Evolutionary conservation across 257 asterid species (phyloP).

Genomic region (Nicotiana undulata): DNA sequence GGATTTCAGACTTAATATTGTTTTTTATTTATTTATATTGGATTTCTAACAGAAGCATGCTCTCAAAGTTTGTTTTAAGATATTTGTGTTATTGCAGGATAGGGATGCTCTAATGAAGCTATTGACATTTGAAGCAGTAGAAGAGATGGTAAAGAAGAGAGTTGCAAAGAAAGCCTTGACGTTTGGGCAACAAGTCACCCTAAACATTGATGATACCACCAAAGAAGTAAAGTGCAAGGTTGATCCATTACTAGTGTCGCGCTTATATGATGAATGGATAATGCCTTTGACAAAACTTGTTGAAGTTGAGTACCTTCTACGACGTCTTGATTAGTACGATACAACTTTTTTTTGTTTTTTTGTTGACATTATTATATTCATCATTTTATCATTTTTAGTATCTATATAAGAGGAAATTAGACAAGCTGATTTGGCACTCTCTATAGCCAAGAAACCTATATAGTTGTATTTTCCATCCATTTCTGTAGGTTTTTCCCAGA

Average conservation of each 20-base stretch:
- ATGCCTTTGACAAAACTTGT: slow-evolving; percentile 80
- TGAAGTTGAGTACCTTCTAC: slow-evolving; percentile 76
- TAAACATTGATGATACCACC: slow-evolving; percentile 10
- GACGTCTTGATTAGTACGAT: slow-evolving; percentile 38
- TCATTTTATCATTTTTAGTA: too few species aligned
- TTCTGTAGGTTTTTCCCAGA: too few species aligned
- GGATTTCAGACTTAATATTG: too few species aligned
- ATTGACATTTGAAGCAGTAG: slow-evolving; percentile 64
- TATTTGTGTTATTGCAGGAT: slow-evolving; percentile 36
- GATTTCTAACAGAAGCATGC: too few species aligned
- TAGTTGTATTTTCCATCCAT: too few species aligned
- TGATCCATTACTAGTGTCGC: slow-evolving; percentile 45
- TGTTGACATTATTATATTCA: too few species aligned
- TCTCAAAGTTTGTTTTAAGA: background rate
- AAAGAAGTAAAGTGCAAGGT: slow-evolving; percentile 45
- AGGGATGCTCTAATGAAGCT: slow-evolving; percentile 61
- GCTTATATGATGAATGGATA: slow-evolving; percentile 63
- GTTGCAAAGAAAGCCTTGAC: slow-evolving; percentile 69
- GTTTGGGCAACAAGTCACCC: slow-evolving; percentile 64
- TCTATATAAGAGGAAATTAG: too few species aligned
- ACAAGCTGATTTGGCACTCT: too few species aligned
- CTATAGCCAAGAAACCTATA: too few species aligned
- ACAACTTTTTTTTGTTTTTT: background rate
- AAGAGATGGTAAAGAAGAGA: slow-evolving; percentile 61
- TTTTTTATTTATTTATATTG: too few species aligned